Conservation (phyloP, 305 asterid genomes). For the Nicotiana rustica region DNA sequence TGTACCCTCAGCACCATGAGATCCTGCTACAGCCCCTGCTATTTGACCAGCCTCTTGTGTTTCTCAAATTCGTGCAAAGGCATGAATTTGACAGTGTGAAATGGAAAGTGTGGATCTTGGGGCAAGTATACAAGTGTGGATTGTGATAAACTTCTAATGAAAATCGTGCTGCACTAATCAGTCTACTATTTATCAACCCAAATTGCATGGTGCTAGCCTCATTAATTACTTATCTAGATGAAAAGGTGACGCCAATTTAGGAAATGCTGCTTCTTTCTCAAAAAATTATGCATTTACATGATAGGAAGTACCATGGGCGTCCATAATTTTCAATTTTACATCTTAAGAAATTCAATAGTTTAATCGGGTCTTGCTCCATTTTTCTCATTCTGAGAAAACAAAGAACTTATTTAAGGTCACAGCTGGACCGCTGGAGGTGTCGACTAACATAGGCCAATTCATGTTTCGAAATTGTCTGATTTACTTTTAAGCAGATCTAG, state of each 20-base stretch:
- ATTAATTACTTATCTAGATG: neutral
- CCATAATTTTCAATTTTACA: neutral
- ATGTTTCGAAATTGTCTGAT: neutral
- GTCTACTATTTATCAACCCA: neutral
- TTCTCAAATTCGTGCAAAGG: slow-evolving; percentile 18
- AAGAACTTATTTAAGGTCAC: no score
- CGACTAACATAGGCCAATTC: neutral
- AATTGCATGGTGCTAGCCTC: neutral
- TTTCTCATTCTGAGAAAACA: neutral
- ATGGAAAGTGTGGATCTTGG: neutral
- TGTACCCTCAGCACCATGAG: slow-evolving; percentile 13
- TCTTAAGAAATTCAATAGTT: neutral
- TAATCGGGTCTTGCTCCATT: neutral
- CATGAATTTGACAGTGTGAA: neutral
- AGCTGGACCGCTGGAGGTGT: neutral
- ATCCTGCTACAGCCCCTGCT: neutral
- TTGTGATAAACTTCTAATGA: neutral
- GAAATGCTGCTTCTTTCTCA: neutral
- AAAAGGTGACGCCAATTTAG: neutral
- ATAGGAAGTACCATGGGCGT: neutral
- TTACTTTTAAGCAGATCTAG: slow-evolving; percentile 57
- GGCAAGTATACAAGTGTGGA: neutral
- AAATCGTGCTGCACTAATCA: neutral
- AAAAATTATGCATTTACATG: neutral
- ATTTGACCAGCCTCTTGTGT: neutral